Conservation (phyloP, 2,329 filamentous ascomycete species). For the Graphium sp. region DNA sequence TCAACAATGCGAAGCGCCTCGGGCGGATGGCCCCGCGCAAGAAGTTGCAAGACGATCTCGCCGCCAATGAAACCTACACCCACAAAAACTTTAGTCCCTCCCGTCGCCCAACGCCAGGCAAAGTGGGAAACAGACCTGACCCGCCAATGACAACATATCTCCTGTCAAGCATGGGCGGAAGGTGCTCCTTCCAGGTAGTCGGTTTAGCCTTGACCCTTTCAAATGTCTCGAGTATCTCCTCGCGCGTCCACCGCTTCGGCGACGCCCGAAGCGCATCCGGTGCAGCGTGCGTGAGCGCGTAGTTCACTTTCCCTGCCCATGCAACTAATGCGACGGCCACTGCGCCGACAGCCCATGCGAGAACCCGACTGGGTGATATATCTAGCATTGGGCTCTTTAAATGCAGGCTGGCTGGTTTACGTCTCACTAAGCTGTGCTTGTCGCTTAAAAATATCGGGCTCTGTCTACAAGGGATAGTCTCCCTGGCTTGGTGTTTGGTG, state of each 20-base stretch:
- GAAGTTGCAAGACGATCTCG: slow-evolving; percentile 33
- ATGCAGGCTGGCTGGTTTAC: too few species aligned
- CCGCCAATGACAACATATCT: slow-evolving; percentile 28
- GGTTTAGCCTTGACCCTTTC: slow-evolving; percentile 16
- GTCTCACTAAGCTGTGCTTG: too few species aligned
- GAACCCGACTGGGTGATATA: too few species aligned
- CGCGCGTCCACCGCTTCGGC: slow-evolving; percentile 17
- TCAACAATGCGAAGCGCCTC: slow-evolving; percentile 36
- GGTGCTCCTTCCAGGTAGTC: slow-evolving; percentile 17
- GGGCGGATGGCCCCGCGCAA: slow-evolving; percentile 31
- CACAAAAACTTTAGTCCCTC: too few species aligned
- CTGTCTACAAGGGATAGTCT: too few species aligned
- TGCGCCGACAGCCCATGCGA: neutral
- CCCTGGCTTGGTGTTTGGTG: too few species aligned
- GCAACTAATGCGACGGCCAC: neutral
- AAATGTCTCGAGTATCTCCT: slow-evolving; percentile 17
- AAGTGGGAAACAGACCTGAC: slow-evolving; percentile 17
- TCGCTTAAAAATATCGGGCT: too few species aligned
- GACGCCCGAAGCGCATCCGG: slow-evolving; percentile 14
- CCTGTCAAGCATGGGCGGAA: slow-evolving; percentile 21
- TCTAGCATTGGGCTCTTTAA: too few species aligned
- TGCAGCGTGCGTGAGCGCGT: slow-evolving; percentile 17
- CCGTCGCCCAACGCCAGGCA: too few species aligned
- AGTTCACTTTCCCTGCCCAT: slow-evolving; percentile 13
- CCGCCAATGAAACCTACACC: slow-evolving; percentile 33